These are phyloP conservation scores for Massospora cicadina DNA, from an alignment of 371 early-diverging fungal genomes.

Conservation along the genomic window DNA sequence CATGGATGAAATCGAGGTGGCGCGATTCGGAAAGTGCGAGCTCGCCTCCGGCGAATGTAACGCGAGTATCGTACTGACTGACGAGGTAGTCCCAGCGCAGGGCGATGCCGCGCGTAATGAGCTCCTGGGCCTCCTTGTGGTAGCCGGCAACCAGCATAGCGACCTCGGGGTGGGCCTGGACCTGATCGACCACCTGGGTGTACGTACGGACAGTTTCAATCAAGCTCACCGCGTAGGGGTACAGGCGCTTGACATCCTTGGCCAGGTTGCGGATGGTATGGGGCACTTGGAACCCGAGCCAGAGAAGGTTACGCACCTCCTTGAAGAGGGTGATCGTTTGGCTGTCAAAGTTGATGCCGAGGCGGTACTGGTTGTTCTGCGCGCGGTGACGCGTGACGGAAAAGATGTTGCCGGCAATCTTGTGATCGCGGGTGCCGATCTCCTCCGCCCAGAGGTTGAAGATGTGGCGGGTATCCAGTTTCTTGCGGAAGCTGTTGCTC, in stretches of 20 bases:
- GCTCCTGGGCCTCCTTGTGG: slow-evolving; percentile 74
- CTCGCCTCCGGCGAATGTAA: slow-evolving; percentile 25
- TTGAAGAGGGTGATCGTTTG: slow-evolving; percentile 92
- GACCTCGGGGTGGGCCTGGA: slow-evolving; percentile 59
- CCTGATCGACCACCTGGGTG: slow-evolving; percentile 61
- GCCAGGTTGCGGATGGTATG: slow-evolving; percentile 81
- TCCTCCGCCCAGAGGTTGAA: slow-evolving; percentile 87
- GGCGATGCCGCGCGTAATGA: slow-evolving; percentile 73
- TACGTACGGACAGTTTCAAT: slow-evolving; percentile 90
- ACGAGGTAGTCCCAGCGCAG: slow-evolving; percentile 95
- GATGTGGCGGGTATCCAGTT: slow-evolving; percentile 72
- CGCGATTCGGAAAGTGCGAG: slow-evolving; percentile 58
- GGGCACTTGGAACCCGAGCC: slow-evolving; percentile 85
- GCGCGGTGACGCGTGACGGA: slow-evolving; percentile 73
- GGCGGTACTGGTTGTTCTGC: slow-evolving; percentile 49
- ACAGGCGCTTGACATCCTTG: slow-evolving; percentile 90
- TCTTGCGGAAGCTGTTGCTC: slow-evolving; percentile 76
- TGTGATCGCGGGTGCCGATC: slow-evolving; percentile 66
- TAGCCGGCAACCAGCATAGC: slow-evolving; percentile 72
- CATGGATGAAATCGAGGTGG: slow-evolving; percentile 85
- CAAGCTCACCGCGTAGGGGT: slow-evolving; percentile 92
- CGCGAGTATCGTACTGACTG: slow-evolving; percentile 47
- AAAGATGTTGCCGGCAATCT: slow-evolving; percentile 83
- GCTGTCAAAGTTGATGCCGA: slow-evolving; percentile 85
- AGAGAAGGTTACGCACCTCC: slow-evolving; percentile 86